phyloP scores from a whole-genome alignment of 192 early-diverging fungal species.

The Powellomyces hirtus region DNA sequence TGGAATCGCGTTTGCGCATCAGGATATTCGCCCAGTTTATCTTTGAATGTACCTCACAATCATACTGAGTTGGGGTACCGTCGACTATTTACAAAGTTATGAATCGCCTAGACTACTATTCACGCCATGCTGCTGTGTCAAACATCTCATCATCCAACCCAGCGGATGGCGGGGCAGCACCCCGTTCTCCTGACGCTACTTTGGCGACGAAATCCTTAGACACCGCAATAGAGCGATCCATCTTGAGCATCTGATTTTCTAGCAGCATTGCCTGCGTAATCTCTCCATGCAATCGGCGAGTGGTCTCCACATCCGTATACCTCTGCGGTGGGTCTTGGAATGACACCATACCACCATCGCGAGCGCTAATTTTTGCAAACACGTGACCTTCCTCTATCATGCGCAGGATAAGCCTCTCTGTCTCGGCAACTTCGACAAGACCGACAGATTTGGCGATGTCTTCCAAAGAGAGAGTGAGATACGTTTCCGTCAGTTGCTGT shows the following conservation, averaged over 20 bases:
- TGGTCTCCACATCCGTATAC: conserved; percentile 40
- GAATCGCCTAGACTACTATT: too few relatives aligned
- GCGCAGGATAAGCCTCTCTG: conserved; percentile 53
- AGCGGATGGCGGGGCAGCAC: too few relatives aligned
- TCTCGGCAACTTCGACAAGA: conserved; percentile 30
- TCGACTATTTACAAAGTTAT: too few relatives aligned
- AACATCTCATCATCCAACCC: neutral
- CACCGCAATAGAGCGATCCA: conserved; percentile 44
- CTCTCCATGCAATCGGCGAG: conserved; percentile 44
- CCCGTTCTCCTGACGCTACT: neutral
- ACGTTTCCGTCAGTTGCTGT: conserved; percentile 72
- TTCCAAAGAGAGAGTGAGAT: conserved; percentile 68
- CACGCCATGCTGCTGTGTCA: neutral
- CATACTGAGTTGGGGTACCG: neutral
- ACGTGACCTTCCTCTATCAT: conserved; percentile 59
- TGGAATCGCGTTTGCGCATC: conserved; percentile 76
- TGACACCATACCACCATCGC: conserved; percentile 60
- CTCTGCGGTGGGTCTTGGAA: conserved; percentile 65
- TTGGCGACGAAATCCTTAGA: conserved; percentile 52
- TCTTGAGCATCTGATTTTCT: conserved; percentile 30
- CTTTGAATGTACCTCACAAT: conserved; percentile 48
- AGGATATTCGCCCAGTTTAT: conserved; percentile 79
- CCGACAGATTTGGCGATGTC: conserved; percentile 67
- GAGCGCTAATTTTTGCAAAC: conserved; percentile 41
- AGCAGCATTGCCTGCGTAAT: conserved; percentile 37